A percentile compares a stretch with the other conserved stretches of the same genome.
phyloP scores from a whole-genome alignment of 768 basidiomycete genomes.

The Rhodotorula toruloides region DNA sequence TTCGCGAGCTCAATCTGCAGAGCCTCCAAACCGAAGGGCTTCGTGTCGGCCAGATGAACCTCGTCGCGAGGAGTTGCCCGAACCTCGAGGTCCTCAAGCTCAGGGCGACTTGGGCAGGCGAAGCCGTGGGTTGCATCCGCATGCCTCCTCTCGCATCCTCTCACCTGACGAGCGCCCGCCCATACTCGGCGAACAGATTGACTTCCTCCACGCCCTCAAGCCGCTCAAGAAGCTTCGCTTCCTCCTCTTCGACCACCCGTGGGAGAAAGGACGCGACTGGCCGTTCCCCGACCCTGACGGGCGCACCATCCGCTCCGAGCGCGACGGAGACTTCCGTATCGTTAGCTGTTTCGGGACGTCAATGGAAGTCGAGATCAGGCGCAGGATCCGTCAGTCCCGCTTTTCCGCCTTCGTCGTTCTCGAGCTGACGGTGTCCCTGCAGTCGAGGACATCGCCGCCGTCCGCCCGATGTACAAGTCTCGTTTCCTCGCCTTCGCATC shows the following conservation, averaged over 20 bases:
- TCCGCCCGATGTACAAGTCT: neutral
- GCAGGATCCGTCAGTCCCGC: neutral
- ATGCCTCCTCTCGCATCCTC: neutral
- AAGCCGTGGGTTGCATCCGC: neutral
- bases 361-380: neutral
- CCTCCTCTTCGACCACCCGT: constrained; percentile 4
- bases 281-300: neutral
- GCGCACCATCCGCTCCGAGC: constrained; percentile 1
- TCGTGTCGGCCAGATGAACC: too few relatives aligned
- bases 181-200: too few relatives aligned
- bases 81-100: neutral
- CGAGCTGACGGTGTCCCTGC: neutral
- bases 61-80: too few relatives aligned
- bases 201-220: neutral
- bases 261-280: neutral
- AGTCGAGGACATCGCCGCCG: constrained; percentile 1
- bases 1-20: too few relatives aligned
- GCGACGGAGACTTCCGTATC: neutral
- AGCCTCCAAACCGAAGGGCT: too few relatives aligned
- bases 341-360: neutral
- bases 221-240: neutral
- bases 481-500: neutral
- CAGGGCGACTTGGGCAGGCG: neutral
- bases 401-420: neutral
- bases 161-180: too few relatives aligned